A percentile compares a stretch with the other conserved stretches of the same genome.
These are phyloP conservation scores for Pseudogymnoascus sp. DNA, from an alignment of 2,329 filamentous ascomycete species.

Conservation along the genomic window DNA sequence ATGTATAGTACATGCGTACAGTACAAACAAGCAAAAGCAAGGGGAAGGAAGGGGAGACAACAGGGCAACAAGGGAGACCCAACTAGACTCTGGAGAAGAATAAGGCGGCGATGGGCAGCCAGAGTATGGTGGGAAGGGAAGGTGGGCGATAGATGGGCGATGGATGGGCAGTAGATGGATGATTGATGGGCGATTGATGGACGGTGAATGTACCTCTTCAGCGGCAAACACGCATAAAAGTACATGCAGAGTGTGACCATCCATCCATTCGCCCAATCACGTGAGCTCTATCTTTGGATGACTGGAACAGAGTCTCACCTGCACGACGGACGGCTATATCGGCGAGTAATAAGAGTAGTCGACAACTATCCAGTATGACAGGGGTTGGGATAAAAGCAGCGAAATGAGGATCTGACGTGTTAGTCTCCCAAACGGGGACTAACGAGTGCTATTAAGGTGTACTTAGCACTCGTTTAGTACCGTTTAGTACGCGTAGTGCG, in stretches of 20 bases:
- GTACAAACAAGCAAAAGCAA: not conserved
- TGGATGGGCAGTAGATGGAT: too few species aligned
- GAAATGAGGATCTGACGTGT: constrained; percentile 4
- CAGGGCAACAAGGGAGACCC: too few species aligned
- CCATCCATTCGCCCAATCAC: not conserved
- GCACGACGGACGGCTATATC: not conserved
- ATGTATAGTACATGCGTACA: not conserved
- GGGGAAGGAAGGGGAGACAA: too few species aligned
- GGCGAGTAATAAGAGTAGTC: not conserved
- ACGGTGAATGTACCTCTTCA: not conserved
- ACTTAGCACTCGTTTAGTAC: too few species aligned
- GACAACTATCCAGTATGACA: not conserved
- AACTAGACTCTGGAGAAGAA: not conserved
- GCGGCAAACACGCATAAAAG: not conserved
- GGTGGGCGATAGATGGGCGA: too few species aligned
- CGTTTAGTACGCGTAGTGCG: not conserved
- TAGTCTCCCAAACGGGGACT: not conserved
- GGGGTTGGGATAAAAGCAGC: not conserved
- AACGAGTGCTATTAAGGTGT: not conserved
- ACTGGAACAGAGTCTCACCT: not conserved
- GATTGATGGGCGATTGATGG: too few species aligned
- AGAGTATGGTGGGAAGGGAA: not conserved
- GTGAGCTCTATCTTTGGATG: not conserved
- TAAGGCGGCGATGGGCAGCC: not conserved
- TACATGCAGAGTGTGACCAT: not conserved